These are phyloP conservation scores for Diaporthe citri DNA, from an alignment of 2,329 filamentous ascomycete genomes.

Conservation along the genomic window DNA sequence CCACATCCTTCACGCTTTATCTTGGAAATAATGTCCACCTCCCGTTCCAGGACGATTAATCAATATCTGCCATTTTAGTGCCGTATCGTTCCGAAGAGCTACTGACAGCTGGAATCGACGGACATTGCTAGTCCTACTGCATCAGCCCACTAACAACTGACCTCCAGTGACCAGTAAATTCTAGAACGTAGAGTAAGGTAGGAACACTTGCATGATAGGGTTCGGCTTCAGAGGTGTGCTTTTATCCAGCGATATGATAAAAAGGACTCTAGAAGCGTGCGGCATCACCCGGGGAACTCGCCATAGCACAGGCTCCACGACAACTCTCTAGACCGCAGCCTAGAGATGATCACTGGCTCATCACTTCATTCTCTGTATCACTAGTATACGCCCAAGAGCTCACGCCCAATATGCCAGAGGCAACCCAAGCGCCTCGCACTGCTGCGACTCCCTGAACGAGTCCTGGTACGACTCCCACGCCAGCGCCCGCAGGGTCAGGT, in stretches of 20 bases:
- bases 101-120: background rate
- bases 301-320: no score
- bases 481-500: conserved; percentile 60
- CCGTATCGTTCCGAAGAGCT: background rate
- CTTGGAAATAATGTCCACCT: accelerated
- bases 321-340: background rate
- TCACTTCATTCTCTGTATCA: no score
- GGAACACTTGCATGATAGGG: no score
- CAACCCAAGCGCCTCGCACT: conserved; percentile 63
- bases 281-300: no score
- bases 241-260: no score
- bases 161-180: no score
- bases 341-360: background rate
- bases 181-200: no score
- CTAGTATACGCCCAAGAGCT: background rate
- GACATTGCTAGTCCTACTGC: no score
- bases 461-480: conserved; percentile 56
- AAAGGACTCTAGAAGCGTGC: no score
- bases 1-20: background rate
- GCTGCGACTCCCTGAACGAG: conserved; percentile 61
- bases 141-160: no score
- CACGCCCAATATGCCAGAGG: conserved; percentile 57
- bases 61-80: background rate
- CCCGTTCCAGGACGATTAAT: background rate
- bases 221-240: no score